Evolutionary conservation across 345 rosid species (phyloP).

Genomic region (Triadica sebifera): DNA sequence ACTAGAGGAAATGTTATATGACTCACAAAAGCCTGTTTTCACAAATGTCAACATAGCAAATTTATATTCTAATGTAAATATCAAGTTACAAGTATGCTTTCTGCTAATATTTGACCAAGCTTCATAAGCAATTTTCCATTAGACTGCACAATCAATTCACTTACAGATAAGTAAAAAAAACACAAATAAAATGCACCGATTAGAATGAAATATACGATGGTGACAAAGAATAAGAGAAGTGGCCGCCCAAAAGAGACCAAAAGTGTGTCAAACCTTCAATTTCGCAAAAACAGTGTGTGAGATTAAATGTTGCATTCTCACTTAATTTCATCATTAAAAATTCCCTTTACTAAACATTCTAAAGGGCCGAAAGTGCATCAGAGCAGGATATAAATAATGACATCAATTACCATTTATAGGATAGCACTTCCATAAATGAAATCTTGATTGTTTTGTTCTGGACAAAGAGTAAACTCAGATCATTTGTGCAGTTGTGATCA

Average conservation of each 20-base stretch:
- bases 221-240: neutral
- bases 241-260: neutral
- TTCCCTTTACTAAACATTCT: neutral
- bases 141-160: neutral
- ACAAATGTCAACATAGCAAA: neutral
- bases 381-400: neutral
- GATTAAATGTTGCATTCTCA: neutral
- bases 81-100: neutral
- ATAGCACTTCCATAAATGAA: conserved; percentile 2
- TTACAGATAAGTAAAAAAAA: neutral
- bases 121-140: neutral
- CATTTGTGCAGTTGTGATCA: neutral
- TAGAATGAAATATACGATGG: neutral
- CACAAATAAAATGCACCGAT: neutral
- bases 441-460: neutral
- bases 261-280: neutral
- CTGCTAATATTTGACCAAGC: neutral
- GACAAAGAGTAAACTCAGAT: neutral
- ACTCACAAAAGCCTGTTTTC: neutral
- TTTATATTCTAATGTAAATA: neutral
- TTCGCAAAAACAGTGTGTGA: neutral
- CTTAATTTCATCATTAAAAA: neutral
- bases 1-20: neutral
- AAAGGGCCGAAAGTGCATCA: neutral
- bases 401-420: neutral